These are phyloP conservation scores for Pseudogymnoascus sp. DNA, from an alignment of 2,329 filamentous ascomycete species.

Conservation along the genomic window DNA sequence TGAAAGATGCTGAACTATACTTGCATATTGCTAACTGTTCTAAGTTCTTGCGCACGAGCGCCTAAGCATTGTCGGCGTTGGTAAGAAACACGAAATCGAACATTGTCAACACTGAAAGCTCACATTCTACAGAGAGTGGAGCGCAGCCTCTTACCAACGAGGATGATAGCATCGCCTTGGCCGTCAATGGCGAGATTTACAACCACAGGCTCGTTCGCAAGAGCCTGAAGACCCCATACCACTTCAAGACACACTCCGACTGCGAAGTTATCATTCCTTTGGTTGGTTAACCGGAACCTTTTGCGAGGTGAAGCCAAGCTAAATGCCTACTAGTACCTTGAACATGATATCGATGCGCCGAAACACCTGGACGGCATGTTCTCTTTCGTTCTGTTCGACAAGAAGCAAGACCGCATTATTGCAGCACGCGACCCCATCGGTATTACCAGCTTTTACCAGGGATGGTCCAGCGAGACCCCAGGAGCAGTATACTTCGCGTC, in stretches of 20 bases:
- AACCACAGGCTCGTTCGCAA: conserved; percentile 96
- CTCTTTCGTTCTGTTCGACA: conserved; percentile 97
- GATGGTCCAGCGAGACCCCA: conserved; percentile 76
- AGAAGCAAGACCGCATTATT: conserved; percentile 83
- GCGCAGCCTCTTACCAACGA: conserved; percentile 92
- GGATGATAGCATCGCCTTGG: conserved; percentile 79
- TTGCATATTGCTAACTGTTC: conserved; percentile 20
- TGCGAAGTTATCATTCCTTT: conserved; percentile 98
- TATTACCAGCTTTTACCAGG: conserved; percentile 95
- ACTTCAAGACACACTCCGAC: conserved; percentile 98
- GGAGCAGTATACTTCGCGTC: conserved; percentile 91
- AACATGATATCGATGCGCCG: conserved; percentile 85
- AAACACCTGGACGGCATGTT: conserved; percentile 98
- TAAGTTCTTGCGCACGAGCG: conserved; percentile 93
- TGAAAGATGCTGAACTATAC: not conserved
- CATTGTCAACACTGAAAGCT: conserved; percentile 3
- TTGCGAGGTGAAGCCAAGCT: conserved; percentile 2
- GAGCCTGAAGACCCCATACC: conserved; percentile 71
- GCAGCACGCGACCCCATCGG: conserved; percentile 95
- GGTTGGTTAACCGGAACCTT: conserved; percentile 46
- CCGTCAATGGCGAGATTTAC: conserved; percentile 99
- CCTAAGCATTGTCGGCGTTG: conserved; percentile 93
- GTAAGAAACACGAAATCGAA: conserved; percentile 43
- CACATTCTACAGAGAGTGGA: conserved; percentile 64
- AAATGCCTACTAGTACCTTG: conserved; percentile 60